A percentile compares a stretch with the other conserved stretches of the same genome.
These are phyloP conservation scores for Chenopodium suecicum DNA, from an alignment of 148 eudicot species.

Conservation along the genomic window DNA sequence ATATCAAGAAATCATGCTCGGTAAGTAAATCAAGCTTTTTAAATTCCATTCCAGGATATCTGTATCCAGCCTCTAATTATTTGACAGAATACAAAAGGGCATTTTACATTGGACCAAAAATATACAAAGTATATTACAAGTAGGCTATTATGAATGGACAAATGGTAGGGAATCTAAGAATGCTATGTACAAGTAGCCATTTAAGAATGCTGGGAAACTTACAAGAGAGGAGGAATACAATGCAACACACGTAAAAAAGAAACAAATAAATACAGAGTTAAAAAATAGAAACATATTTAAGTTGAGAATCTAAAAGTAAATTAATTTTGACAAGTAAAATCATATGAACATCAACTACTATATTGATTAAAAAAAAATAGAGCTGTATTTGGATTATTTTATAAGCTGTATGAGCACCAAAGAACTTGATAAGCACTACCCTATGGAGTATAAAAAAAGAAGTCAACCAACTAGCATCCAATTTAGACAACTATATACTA, in stretches of 20 bases:
- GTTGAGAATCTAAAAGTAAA: background rate
- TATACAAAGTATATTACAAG: background rate
- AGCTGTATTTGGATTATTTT: background rate
- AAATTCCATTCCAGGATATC: background rate
- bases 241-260: background rate
- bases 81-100: background rate
- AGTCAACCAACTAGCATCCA: background rate
- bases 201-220: background rate
- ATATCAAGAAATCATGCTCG: background rate
- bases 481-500: background rate
- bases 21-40: background rate
- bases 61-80: background rate
- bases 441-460: background rate
- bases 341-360: background rate
- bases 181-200: background rate
- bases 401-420: background rate
- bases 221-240: background rate
- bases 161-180: background rate
- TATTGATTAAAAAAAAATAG: background rate
- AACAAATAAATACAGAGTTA: background rate
- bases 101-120: background rate
- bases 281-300: background rate
- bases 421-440: background rate
- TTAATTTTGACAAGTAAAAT: background rate
- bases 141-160: background rate